Conservation (phyloP, 768 basidiomycete genomes). For the Leccinum rimulosum region DNA sequence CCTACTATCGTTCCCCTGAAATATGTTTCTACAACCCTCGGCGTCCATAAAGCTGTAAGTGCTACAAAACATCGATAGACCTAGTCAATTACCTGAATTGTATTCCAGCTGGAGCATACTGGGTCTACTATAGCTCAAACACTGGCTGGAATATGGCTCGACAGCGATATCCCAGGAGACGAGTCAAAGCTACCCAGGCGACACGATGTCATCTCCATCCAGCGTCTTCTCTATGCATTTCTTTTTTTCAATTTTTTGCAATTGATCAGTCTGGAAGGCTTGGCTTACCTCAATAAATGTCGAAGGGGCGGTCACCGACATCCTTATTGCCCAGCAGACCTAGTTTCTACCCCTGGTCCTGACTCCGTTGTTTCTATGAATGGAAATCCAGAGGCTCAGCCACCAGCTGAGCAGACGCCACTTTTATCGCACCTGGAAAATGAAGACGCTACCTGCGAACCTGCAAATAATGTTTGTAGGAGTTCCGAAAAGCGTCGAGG, state of each 20-base stretch:
- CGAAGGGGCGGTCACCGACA: slow-evolving; percentile 30
- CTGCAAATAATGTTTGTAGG: slow-evolving; percentile 17
- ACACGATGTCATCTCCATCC: slow-evolving; percentile 39
- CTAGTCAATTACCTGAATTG: neutral
- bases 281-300: slow-evolving; percentile 47
- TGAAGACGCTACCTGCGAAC: slow-evolving; percentile 5
- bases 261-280: slow-evolving; percentile 45
- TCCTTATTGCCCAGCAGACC: slow-evolving; percentile 16
- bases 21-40: slow-evolving; percentile 76
- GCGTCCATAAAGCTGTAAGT: slow-evolving; percentile 75
- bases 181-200: slow-evolving; percentile 15
- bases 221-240: slow-evolving; percentile 57
- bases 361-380: slow-evolving; percentile 1
- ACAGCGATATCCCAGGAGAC: slow-evolving; percentile 29
- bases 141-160: slow-evolving; percentile 65
- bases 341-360: neutral
- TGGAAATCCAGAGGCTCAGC: neutral
- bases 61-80: neutral
- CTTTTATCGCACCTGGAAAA: slow-evolving; percentile 7
- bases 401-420: slow-evolving; percentile 12
- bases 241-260: slow-evolving; percentile 57
- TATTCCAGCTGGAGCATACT: slow-evolving; percentile 63
- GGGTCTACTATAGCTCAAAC: slow-evolving; percentile 74
- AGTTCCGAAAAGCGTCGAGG: slow-evolving; percentile 47
- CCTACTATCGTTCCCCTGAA: slow-evolving; percentile 67